Base-by-base conservation (phyloP, 31 red algal genomes). In the Odonthalia washingtoniensis region DNA sequence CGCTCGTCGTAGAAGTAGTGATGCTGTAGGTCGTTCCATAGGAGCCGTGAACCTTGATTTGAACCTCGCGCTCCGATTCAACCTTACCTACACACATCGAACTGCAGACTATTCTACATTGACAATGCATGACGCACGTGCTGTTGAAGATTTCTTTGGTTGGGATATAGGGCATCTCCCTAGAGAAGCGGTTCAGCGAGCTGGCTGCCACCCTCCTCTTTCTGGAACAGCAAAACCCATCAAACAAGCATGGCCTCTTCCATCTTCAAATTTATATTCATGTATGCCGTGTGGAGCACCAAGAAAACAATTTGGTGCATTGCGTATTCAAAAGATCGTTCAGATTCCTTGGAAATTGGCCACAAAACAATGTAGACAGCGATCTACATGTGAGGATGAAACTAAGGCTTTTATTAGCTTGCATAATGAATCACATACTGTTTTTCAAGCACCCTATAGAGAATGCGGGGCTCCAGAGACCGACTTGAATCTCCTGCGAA, bases 11-110 rank as follows among this genome's bases (percentile, higher is more conserved):
- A 57, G 49, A 37, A 83, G 83, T 34, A 93, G 91, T 79, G 91
- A 93, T 45, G 91, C 84, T 68, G 88, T 93, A 37, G 91, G 91
- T 17, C 91, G 88, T 64, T 93, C 91, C 0, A 93, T 93, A 84
- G 84, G 84, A 17, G 78, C 85, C 1, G 64, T 93, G 34, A 93
- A 93, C 65, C 65, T 73, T 39, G 84, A 93, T 24, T 78, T 83
- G 52, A 93, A 88, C 70, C 39, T 93, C 37, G 91, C 91, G n/a
- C 35, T 88, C 0, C 32, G 72, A 35, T 37, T 88, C 42, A 88
- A 88, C 46, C 1, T 93, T 26, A 93, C 91, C 6, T 93, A 93
- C 81, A 88, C 84, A 42, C 91, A 93, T 84, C 77, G 91, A 53
- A 45, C 88, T 42, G 91, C 77, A 60, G 40, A 69, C 28, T 93